Evolutionary conservation across 2,329 filamentous ascomycete species (phyloP).

Genomic region (Ascochyta pisi): DNA sequence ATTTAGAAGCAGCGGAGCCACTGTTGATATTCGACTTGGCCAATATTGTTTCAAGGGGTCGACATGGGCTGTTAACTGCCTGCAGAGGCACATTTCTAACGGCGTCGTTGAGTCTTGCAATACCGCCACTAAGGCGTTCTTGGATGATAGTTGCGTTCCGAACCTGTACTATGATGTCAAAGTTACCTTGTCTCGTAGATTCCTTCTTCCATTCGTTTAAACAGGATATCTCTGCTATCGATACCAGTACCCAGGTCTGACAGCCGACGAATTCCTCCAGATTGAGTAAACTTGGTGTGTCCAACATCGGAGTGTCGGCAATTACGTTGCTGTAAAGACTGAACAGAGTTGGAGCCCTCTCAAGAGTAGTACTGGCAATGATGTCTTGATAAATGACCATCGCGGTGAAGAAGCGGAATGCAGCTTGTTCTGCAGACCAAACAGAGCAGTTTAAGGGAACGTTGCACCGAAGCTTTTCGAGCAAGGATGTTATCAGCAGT

Average conservation of each 20-base stretch:
- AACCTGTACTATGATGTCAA: constrained; percentile 57
- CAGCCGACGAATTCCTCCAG: constrained; percentile 63
- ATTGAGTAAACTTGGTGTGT: constrained; percentile 32
- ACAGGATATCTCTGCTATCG: constrained; percentile 61
- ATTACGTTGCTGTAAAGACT: constrained; percentile 30
- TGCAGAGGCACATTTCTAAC: background rate
- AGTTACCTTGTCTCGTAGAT: constrained; percentile 51
- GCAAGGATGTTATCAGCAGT: constrained; percentile 14
- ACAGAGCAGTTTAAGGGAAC: constrained; percentile 9
- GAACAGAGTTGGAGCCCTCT: constrained; percentile 39
- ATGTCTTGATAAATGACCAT: constrained; percentile 48
- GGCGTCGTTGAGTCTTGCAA: background rate
- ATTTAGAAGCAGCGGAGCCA: background rate
- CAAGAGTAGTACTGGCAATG: constrained; percentile 44
- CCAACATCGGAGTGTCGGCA: constrained; percentile 30
- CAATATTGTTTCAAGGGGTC: background rate
- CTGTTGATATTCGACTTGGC: background rate
- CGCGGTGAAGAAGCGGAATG: constrained; percentile 47
- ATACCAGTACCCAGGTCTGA: constrained; percentile 63
- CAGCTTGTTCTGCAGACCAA: constrained; percentile 46
- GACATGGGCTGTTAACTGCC: background rate
- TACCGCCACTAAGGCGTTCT: background rate
- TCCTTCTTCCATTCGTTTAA: constrained; percentile 65
- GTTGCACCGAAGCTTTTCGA: constrained; percentile 13
- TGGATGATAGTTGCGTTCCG: constrained; percentile 41